Conservation (phyloP, 805 yeast species). For the Hanseniaspora vineae region DNA sequence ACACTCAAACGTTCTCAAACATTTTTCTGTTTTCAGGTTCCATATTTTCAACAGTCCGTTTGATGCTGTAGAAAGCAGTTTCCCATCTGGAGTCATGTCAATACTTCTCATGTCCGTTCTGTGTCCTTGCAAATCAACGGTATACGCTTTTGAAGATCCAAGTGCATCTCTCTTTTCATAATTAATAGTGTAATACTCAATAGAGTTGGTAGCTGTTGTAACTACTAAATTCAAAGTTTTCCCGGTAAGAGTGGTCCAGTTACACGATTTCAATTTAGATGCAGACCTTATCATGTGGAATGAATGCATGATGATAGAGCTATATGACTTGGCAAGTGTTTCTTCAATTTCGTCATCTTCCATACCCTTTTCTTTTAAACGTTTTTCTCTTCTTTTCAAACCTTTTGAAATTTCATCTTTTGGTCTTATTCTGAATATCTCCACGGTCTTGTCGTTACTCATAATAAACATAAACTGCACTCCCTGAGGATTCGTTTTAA, state of each 20-base stretch:
- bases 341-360: constrained; percentile 44
- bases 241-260: constrained; percentile 43
- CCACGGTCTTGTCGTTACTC: constrained; percentile 70
- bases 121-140: constrained; percentile 73
- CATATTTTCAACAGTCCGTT: constrained; percentile 82
- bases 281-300: constrained; percentile 53
- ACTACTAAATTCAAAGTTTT: constrained; percentile 47
- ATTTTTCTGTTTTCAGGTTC: constrained; percentile 62
- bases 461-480: constrained; percentile 46
- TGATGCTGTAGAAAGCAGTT: constrained; percentile 76
- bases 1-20: constrained; percentile 76
- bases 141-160: constrained; percentile 34
- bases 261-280: constrained; percentile 49
- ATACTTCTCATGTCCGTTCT: constrained; percentile 78
- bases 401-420: constrained; percentile 72
- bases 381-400: constrained; percentile 58
- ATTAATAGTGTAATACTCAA: constrained; percentile 57
- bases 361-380: constrained; percentile 61
- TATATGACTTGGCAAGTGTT: constrained; percentile 34
- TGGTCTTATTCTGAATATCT: constrained; percentile 64
- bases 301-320: constrained; percentile 52
- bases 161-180: constrained; percentile 28
- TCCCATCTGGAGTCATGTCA: constrained; percentile 71
- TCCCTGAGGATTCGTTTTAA: constrained; percentile 22
- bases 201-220: constrained; percentile 58